Evolutionary conservation across 768 basidiomycete genomes (phyloP), one percentile per base, ranked within the genome.

Genomic region (Podaxis mareebaensis): DNA sequence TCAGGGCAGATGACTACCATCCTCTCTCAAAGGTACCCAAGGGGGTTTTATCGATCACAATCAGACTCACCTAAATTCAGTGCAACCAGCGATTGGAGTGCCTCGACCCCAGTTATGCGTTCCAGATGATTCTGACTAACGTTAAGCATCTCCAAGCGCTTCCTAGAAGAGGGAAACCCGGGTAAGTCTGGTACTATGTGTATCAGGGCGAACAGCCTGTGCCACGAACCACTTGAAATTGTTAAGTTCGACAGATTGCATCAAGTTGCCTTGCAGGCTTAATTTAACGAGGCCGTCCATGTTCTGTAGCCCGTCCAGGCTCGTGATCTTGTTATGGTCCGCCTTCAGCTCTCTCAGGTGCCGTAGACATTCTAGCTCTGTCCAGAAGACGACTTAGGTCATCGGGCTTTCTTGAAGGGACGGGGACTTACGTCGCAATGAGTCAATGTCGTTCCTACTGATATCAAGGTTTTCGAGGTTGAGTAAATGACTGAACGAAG

Each of bases 391-490:
- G 67, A 63, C 57, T 60, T 52, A 67, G 65, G 52, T 61, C 46
- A 65, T 17, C 1, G 44, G 36, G 30, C 61, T 40, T 28, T 44
- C 44, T 44, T 42, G 64, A 64, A 66, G 60, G 60, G 62, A 66
- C 58, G 59, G 55, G 51, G 58, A 88, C 93, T 77, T 75, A 96
- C 93, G 93, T 54, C 81, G 84, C 61, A 99, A 79, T 7, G 92
- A 92, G 65, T 96, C 94, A 58, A 99, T 82, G 66, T 92, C 85
- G 74, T 99, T 99, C 70, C 86, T 75, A 73, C 93, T 95, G 65
- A 99, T 87, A 77, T 99, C 95, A 70, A 99, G 83, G 69, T 84
- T 86, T 76, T 95, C 93, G 46, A 99, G 82, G 72, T 93, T 92
- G 39, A 82, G 78, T 69, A 99, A 80, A 75, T 98, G 95, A 72